Percentiles rank a stretch among this genome's conserved stretches.
Evolutionary conservation across 768 basidiomycete genomes (phyloP).

Genomic region (Lepiota brunneoincarnata): DNA sequence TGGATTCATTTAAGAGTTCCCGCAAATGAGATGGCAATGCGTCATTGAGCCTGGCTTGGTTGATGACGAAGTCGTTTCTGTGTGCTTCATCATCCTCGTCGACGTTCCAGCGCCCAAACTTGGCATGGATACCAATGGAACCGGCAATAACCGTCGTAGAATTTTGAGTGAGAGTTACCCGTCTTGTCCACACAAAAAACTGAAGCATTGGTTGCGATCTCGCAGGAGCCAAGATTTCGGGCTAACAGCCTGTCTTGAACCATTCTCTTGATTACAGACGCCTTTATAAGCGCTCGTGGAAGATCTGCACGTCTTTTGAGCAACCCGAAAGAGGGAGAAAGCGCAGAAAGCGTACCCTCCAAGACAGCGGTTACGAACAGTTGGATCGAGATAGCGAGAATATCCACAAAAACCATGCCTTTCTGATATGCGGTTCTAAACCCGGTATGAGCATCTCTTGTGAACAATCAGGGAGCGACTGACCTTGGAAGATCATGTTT

Average conservation of each 20-base stretch:
- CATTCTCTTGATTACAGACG: conserved; percentile 97
- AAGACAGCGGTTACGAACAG: conserved; percentile 52
- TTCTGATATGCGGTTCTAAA: conserved; percentile 71
- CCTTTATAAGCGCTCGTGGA: conserved; percentile 93
- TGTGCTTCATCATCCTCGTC: conserved; percentile 41
- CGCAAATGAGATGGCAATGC: conserved; percentile 59
- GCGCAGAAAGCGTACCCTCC: conserved; percentile 34
- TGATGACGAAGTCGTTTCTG: conserved; percentile 85
- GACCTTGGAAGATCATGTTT: conserved; percentile 55
- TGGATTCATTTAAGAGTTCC: conserved; percentile 76
- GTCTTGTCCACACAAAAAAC: conserved; percentile 97
- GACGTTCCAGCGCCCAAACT: conserved; percentile 84
- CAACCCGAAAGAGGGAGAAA: conserved; percentile 10
- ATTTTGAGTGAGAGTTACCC: conserved; percentile 94
- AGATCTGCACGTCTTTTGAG: conserved; percentile 51
- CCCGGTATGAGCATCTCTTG: neutral
- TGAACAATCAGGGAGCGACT: conserved; percentile 13
- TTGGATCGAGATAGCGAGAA: conserved; percentile 92
- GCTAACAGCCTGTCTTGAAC: conserved; percentile 92
- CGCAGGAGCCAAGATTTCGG: conserved; percentile 93
- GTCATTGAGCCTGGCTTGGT: conserved; percentile 66
- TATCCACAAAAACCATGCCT: conserved; percentile 88
- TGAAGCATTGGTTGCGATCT: conserved; percentile 98
- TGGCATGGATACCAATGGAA: conserved; percentile 89
- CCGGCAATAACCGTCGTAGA: conserved; percentile 96